Evolutionary conservation across 1,284 basidiomycete genomes (phyloP), one percentile per base, ranked within the genome.

Genomic region (Tylopilus orsonianus): DNA sequence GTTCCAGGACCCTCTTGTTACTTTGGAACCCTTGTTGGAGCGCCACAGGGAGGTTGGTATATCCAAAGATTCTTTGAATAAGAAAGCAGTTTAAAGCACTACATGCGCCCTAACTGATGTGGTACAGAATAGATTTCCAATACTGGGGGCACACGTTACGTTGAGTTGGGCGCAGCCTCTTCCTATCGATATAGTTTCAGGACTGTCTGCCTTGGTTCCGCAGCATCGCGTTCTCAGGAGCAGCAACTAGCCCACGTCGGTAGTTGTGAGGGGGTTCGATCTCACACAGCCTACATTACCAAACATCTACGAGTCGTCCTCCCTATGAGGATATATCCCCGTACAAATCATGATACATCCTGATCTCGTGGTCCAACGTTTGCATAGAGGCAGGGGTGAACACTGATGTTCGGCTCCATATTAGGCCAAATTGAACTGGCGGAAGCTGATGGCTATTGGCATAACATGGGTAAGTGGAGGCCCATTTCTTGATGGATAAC

Each of bases 151-250:
- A 29, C 26, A 41, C 43, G 23, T 29, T 19, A 16, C n/a, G 44
- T 50, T 35, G 54, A 24, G 33, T 26, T 60, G 58, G 53, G 47
- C 58, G 48, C 49, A 39, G 46, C 29, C 37, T 37, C 8, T 14
- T 45, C 34, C 32, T 46, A 50, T 57, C 45, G 42, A 33, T 18
- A 10, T 49, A 53, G 23, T 42, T 23, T 41, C 44, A 27, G 19
- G 38, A 23, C 37, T 36, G 30, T 30, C 22, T 23, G 23, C 26
- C 33, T 30, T 20, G 20, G 27, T 26, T 16, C 9, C 36, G 41
- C 23, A 41, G 56, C 30, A 42, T 30, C 40, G 24, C 34, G 33
- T 22, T 27, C 2, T 37, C 44, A 38, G 36, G 46, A 44, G 49
- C 12, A 27, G 23, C 20, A 30, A 27, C 18, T 32, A 29, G 19